Percentiles rank a stretch among this genome's conserved stretches.
These are phyloP conservation scores for Ganoderma multipileum DNA, from an alignment of 1,284 basidiomycete species.

Conservation along the genomic window DNA sequence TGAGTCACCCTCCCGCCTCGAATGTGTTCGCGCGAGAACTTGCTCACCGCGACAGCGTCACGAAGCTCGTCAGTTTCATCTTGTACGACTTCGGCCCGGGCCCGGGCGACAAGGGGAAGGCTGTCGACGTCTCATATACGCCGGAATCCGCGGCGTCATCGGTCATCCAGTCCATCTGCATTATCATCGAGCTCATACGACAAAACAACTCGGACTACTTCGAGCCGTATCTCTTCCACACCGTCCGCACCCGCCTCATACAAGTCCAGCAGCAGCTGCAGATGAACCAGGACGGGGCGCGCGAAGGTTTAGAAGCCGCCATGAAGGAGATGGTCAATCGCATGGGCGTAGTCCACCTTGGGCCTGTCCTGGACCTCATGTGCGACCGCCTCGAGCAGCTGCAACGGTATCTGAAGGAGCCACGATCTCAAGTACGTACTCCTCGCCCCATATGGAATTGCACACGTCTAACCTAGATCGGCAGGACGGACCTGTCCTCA, in stretches of 20 bases:
- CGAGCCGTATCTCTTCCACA: slow-evolving; percentile 98
- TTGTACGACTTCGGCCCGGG: slow-evolving; percentile 64
- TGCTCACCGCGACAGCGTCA: slow-evolving; percentile 79
- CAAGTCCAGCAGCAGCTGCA: slow-evolving; percentile 73
- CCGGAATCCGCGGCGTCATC: slow-evolving; percentile 87
- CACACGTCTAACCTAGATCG: slow-evolving; percentile 14
- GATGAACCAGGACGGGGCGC: slow-evolving; percentile 61
- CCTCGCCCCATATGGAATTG: slow-evolving; percentile 22
- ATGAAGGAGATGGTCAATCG: slow-evolving; percentile 89
- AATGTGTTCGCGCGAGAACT: slow-evolving; percentile 92
- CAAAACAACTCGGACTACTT: slow-evolving; percentile 99
- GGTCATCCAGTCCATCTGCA: slow-evolving; percentile 86
- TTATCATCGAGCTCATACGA: slow-evolving; percentile 95
- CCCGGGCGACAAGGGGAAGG: slow-evolving; percentile 29
- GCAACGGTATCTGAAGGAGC: slow-evolving; percentile 74
- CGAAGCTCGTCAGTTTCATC: slow-evolving; percentile 83
- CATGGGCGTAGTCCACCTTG: slow-evolving; percentile 95
- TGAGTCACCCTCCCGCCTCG: slow-evolving; percentile 74
- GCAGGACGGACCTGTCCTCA: slow-evolving; percentile 71
- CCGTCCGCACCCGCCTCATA: slow-evolving; percentile 89
- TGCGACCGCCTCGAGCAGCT: slow-evolving; percentile 76
- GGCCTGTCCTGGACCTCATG: slow-evolving; percentile 83
- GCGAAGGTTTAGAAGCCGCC: slow-evolving; percentile 78
- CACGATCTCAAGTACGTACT: slow-evolving; percentile 75
- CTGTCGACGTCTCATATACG: slow-evolving; percentile 33